Base-by-base conservation (phyloP, 371 early-diverging fungal species). In the Mortierella sp. region DNA sequence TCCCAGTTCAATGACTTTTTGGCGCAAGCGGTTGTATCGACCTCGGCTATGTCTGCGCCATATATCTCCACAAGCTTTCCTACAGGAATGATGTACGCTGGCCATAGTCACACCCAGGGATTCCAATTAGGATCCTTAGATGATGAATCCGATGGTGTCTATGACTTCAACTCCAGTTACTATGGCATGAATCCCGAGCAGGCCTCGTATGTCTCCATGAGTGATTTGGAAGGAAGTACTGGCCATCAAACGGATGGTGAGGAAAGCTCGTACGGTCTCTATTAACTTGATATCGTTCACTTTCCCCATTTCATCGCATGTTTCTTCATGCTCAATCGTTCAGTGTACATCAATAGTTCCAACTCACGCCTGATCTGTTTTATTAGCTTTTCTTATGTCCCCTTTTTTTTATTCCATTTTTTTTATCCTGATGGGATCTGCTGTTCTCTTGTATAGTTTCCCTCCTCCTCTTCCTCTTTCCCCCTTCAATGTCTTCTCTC, bases 201-300 rank as follows among this genome's bases (percentile, higher is more conserved):
- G 81, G 81, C 81, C 75, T 80, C 81, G 75, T 74, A 75, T 65
- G 81, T 80, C 68, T 80, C 81, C 68, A 74, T 80, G 75, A 74
- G 75, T 55, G 81, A 80, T 56, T 68, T 80, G 61, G 81, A 80
- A 67, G 75, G 77, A 23, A 70, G 77, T 51, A 70, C 71, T 28
- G 77, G 75, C 34, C 75, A 80, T 10, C 81, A 80, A 53, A 80
- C 81, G 12, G 81, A 80, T 60, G 81, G 81, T 17, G 81, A 80
- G 40, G 81, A 80, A 53, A 80, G 75, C 29, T 67, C 81, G 3
- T 80, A 70, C 49, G 79, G 79, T 64, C 64, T 58, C 42, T 78
- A 78, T 55, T 78, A 72, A 58, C 42, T 23, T 43, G 31, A 32
- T n/a, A 34, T 37, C 37, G 54, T 57, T 34, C 22, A 6, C 49